A percentile compares a stretch with the other conserved stretches of the same genome.
These are phyloP conservation scores for Colletotrichum zoysiae DNA, from an alignment of 2,329 filamentous ascomycete species.

Conservation along the genomic window DNA sequence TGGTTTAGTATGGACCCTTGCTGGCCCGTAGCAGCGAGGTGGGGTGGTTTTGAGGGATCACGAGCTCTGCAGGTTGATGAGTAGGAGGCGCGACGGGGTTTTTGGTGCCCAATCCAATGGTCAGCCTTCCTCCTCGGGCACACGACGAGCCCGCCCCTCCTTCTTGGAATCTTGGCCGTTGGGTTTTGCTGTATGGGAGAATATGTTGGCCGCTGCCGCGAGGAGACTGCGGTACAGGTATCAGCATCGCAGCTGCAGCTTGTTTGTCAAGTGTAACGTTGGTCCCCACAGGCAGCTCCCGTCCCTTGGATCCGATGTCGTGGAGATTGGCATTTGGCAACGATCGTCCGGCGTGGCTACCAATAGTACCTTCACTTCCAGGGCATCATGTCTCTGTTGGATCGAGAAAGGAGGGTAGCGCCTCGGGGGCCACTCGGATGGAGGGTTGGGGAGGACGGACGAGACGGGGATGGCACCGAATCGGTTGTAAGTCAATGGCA, in stretches of 20 bases:
- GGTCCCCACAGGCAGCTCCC: background rate
- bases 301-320: constrained; percentile 5
- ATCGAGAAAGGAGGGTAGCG: constrained; percentile 10
- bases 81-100: constrained; percentile 26
- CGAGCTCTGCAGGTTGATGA: constrained; percentile 30
- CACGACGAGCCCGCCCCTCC: background rate
- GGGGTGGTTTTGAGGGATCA: constrained; percentile 31
- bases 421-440: constrained; percentile 18
- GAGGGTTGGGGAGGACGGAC: constrained; percentile 2
- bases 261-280: background rate
- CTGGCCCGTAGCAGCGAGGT: constrained; percentile 27
- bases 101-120: constrained; percentile 19
- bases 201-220: background rate
- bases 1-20: background rate
- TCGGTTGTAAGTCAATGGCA: background rate
- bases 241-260: background rate
- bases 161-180: background rate
- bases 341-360: background rate
- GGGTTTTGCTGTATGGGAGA: background rate
- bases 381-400: constrained; percentile 4
- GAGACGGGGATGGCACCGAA: background rate
- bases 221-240: background rate
- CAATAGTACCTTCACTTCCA: background rate
- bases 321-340: background rate
- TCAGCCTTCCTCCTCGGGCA: constrained; percentile 3